Evolutionary conservation across 1,284 basidiomycete genomes (phyloP), one percentile per base, ranked within the genome.

Genomic region (Microbotryum scabiosae): DNA sequence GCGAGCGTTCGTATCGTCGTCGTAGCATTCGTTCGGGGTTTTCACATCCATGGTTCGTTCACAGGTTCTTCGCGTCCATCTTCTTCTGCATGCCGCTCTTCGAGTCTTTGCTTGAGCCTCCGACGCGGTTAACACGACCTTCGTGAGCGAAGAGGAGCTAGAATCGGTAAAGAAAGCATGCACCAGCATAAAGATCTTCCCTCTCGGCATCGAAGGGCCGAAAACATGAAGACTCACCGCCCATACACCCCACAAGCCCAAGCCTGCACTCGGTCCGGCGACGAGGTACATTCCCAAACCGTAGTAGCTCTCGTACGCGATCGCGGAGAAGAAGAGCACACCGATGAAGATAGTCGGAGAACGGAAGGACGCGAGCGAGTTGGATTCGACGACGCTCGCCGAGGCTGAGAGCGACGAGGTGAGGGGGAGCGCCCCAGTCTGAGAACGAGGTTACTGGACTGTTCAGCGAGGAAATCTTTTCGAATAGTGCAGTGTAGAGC

Each of bases 141-240:
- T 60, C 59, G 49, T 57, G 62, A 5, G 54, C 65, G 43, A 64
- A 66, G 14, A 63, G 21, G 32, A 66, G 53, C 64, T 65, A 48
- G 16, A 21, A 28, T 21, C 36, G n/a, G 7, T 45, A 16, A 25
- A 14, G 14, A 23, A 23, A 9, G 20, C 3, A 25, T 23, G 4
- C 4, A 26, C 43, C 51, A 44, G 57, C 50, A n/a, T 18, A 5
- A 12, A 18, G 4, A 2, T 7, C n/a, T 12, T 43, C 47, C 32
- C 21, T 21, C n/a, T 45, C 3, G 1, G 6, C 6, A 14, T 20
- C 5, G 30, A 30, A 36, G 51, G 32, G 20, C 2, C 14, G 45
- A 30, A 14, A 7, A 14, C 14, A 49, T 23, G 5, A 4, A 20
- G 26, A 60, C 64, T 49, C 50, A 62, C 65, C 6, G 59, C 62